Conservation (phyloP, 2,329 filamentous ascomycete species). For the Colletotrichum aenigma region DNA sequence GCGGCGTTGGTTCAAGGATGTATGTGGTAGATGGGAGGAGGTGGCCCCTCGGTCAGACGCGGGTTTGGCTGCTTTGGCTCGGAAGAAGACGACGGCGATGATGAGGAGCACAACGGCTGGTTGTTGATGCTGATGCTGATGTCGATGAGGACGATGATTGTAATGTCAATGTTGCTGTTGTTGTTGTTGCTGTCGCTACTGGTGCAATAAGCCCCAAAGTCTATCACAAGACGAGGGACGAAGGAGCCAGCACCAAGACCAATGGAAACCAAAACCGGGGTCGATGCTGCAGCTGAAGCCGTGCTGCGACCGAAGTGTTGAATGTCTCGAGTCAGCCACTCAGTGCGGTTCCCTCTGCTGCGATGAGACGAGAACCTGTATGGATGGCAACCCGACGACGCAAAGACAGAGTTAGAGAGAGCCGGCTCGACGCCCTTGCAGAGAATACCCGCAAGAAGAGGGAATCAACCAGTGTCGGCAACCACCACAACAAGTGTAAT, state of each 20-base stretch:
- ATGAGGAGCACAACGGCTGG: not conserved
- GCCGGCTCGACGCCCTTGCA: not conserved
- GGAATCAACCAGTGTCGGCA: not conserved
- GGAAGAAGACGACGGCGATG: not conserved
- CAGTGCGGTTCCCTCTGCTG: not conserved
- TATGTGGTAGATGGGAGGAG: not conserved
- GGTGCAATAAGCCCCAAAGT: not conserved
- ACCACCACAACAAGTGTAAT: not conserved
- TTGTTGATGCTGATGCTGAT: not conserved
- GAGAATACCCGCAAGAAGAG: not conserved
- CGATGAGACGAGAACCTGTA: not conserved
- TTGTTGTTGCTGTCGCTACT: not conserved
- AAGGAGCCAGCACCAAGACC: not conserved
- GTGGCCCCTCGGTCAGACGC: conserved; percentile 6
- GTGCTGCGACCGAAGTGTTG: not conserved
- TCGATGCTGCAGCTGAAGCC: not conserved
- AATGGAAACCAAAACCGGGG: not conserved
- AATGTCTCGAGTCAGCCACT: conserved; percentile 4
- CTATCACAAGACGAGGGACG: not conserved
- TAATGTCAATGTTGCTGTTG: not conserved
- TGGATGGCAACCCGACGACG: not conserved
- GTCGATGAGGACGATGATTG: not conserved
- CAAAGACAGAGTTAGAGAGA: not conserved
- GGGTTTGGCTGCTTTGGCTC: not conserved
- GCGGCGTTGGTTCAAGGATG: not conserved